Conservation (phyloP, 768 basidiomycete species). For the Naganishia vishniacii region DNA sequence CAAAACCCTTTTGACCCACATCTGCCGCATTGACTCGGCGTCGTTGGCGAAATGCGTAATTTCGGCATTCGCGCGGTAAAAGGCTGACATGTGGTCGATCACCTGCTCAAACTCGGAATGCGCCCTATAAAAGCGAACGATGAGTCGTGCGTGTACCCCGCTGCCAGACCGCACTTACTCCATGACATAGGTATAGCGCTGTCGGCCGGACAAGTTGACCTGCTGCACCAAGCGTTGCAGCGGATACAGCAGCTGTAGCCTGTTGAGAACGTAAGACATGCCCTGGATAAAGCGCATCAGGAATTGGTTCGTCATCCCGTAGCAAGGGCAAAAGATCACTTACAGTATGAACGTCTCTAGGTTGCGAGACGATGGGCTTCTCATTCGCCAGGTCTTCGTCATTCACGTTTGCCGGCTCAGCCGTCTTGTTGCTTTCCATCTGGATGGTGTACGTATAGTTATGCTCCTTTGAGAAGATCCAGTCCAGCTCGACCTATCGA, state of each 20-base stretch:
- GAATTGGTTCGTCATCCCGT: not conserved
- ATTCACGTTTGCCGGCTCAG: conserved; percentile 22
- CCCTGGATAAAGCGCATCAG: not conserved
- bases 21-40: conserved; percentile 1
- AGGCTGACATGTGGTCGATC: conserved; percentile 10
- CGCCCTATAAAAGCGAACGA: not conserved
- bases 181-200: conserved; percentile 17
- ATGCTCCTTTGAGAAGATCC: conserved; percentile 24
- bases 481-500: conserved; percentile 22
- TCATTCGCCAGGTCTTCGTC: conserved; percentile 20
- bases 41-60: conserved; percentile 13
- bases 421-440: conserved; percentile 15
- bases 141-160: not conserved
- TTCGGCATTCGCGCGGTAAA: conserved; percentile 17
- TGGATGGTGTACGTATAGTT: conserved; percentile 13
- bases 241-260: conserved; percentile 19
- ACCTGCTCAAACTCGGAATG: conserved; percentile 14
- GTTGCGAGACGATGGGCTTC: conserved; percentile 15
- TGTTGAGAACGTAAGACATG: conserved; percentile 18
- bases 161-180: conserved; percentile 1
- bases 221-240: conserved; percentile 7
- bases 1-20: not conserved
- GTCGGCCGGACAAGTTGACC: conserved; percentile 8
- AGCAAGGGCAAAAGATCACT: not conserved
- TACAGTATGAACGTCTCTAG: conserved; percentile 23